Evolutionary conservation across 2,329 filamentous ascomycete species (phyloP), one percentile per base, ranked within the genome.

Genomic region (Colletotrichum viniferum): DNA sequence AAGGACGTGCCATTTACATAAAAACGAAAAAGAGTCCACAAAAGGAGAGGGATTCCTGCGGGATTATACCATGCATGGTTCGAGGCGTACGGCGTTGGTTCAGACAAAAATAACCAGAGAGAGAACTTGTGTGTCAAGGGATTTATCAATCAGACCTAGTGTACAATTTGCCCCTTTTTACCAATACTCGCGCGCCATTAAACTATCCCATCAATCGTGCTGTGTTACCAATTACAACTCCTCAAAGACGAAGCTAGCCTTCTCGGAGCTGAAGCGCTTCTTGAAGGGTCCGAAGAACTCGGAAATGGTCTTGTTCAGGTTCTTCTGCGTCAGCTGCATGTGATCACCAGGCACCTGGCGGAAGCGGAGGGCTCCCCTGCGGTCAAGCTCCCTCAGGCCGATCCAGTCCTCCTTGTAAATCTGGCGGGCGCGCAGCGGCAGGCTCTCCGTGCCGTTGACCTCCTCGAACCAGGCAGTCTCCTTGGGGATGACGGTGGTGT

Each of bases 331-430:
- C 77, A 98, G 86, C 77, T 92, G 86, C 96, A 99, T 98, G 86
- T 99, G 97, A 28, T 91, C 90, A 1, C 96, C 97, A 6, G 92
- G 88, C 1, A 92, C 90, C 3, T 88, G 92, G 82, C 92, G 88
- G 84, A 98, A 98, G 72, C 93, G 90, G 79, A 99, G 86, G 2
- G 91, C 94, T 4, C 94, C 95, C 86, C 94, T 94, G 83, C 93
- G 86, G 85, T 98, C 96, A 80, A 99, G 86, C 79, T 87, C 86
- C 83, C 91, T 94, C 83, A 99, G 86, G 1, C 97, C 97, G 32
- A 99, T 86, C 97, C 97, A 99, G 86, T 99, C 96, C 85, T 98
- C 94, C 79, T 90, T 91, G 84, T 98, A 99, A 3, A 98, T 87
- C 32, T 85, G 83, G 73, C 95, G 89, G 68, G 96, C 90, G 78